Conservation (phyloP, 2,329 filamentous ascomycete species). For the Bipolaris gigantea region DNA sequence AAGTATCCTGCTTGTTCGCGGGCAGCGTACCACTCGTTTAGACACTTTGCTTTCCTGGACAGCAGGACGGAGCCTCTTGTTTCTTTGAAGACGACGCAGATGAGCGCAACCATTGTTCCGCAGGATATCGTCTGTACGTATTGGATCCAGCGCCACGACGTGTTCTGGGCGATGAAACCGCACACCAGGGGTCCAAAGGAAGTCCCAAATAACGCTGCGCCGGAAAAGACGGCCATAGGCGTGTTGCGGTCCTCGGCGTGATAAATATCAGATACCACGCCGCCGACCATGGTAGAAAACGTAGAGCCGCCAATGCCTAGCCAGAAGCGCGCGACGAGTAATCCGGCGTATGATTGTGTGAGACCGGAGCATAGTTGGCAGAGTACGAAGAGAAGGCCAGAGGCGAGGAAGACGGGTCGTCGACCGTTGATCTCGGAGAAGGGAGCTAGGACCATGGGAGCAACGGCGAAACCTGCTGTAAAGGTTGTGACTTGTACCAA, state of each 20-base stretch:
- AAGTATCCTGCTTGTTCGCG: slow-evolving; percentile 67
- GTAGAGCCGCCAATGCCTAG: slow-evolving; percentile 75
- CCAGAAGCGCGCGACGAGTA: slow-evolving; percentile 75
- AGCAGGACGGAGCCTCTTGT: slow-evolving; percentile 80
- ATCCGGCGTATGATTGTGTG: slow-evolving; percentile 68
- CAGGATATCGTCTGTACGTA: slow-evolving; percentile 79
- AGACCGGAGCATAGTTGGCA: slow-evolving; percentile 75
- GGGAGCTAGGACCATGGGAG: slow-evolving; percentile 86
- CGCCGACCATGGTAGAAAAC: slow-evolving; percentile 90
- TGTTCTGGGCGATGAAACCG: slow-evolving; percentile 67
- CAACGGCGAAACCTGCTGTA: slow-evolving; percentile 72
- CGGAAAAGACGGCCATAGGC: slow-evolving; percentile 88
- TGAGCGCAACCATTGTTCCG: slow-evolving; percentile 62
- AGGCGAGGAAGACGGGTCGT: slow-evolving; percentile 76
- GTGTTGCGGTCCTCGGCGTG: slow-evolving; percentile 77
- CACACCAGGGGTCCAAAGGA: slow-evolving; percentile 75
- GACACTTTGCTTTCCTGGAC: slow-evolving; percentile 68
- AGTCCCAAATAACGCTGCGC: slow-evolving; percentile 74
- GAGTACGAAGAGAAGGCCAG: slow-evolving; percentile 71
- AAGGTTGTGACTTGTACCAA: slow-evolving; percentile 79
- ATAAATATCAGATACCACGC: slow-evolving; percentile 86
- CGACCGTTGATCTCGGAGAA: slow-evolving; percentile 88
- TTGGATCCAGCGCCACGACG: slow-evolving; percentile 83
- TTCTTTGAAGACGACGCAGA: slow-evolving; percentile 75
- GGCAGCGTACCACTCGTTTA: slow-evolving; percentile 80